A percentile compares a stretch with the other conserved stretches of the same genome.
These are phyloP conservation scores for Acarospora socialis DNA, from an alignment of 2,329 filamentous ascomycete genomes.

Conservation along the genomic window DNA sequence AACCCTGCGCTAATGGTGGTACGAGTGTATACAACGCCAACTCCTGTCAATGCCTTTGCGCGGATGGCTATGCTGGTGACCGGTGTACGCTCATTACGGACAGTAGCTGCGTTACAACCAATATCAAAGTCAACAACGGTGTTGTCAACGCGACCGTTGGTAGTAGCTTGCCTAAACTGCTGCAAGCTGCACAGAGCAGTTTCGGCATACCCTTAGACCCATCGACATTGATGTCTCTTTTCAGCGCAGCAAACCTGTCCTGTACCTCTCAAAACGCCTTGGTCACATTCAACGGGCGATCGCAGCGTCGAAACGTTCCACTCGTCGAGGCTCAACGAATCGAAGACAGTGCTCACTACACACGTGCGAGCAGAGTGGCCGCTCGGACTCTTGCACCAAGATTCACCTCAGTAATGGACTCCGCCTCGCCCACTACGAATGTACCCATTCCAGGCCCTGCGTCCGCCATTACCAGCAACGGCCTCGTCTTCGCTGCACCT, in stretches of 20 bases:
- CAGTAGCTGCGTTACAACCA: constrained; percentile 41
- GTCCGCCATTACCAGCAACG: constrained; percentile 22
- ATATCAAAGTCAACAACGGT: constrained; percentile 26
- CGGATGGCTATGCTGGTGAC: constrained; percentile 66
- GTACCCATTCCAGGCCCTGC: constrained; percentile 13
- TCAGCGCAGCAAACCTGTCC: constrained; percentile 60
- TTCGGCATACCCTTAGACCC: constrained; percentile 65
- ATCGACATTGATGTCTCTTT: constrained; percentile 55
- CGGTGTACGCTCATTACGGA: constrained; percentile 39
- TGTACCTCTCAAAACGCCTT: constrained; percentile 79
- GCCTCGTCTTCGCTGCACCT: constrained; percentile 25
- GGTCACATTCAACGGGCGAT: constrained; percentile 59
- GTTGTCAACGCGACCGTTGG: constrained; percentile 62
- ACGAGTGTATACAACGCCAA: constrained; percentile 54
- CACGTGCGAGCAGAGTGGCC: no score
- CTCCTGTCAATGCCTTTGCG: constrained; percentile 73
- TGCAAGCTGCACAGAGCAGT: constrained; percentile 48
- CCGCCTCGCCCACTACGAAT: constrained; percentile 3
- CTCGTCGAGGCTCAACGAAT: neutral
- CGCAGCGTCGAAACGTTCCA: constrained; percentile 17
- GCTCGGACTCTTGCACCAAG: constrained; percentile 5
- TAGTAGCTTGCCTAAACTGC: constrained; percentile 58
- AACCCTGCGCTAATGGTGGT: constrained; percentile 67
- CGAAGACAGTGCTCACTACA: no score
- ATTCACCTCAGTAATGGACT: constrained; percentile 8